Base-by-base conservation (phyloP, 2,329 filamentous ascomycete genomes). In the Penicillium sp. region DNA sequence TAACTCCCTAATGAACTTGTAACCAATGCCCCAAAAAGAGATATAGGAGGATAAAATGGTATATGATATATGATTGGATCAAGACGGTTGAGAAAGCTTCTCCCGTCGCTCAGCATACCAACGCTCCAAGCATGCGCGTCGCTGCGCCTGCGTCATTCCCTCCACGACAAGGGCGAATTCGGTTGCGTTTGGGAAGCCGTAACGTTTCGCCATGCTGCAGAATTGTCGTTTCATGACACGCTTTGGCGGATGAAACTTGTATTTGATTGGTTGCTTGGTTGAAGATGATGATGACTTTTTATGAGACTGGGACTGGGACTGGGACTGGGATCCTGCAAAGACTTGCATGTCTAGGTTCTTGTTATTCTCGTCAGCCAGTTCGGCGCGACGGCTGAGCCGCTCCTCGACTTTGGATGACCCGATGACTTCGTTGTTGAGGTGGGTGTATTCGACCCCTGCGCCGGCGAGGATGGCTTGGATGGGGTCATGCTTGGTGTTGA, bases 381-480 rank as follows among this genome's bases (percentile, higher is more conserved):
- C 82, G 4, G 91, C 93, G 37, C 81, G 82, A 19, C 83, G 83
- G 39, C 86, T 90, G 5, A 98, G 78, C 51, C 84, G 80, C 55
- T 87, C 85, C 70, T 98, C 93, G n/a, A 96, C 79, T 58, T 85
- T 88, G n/a, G 86, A 93, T 0, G 88, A 85, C 9, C 93, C 93
- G 49, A 98, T 81, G 12, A 98, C 90, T 69, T 98, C 90, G 1
- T 87, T 88, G 65, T 98, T 98, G 60, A 97, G 87, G 64, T 98
- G 93, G 0, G 89, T 95, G 66, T 98, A 98, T 62, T 93, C 84
- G 0, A 98, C 90, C 2, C 93, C 93, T 0, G 87, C 89, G 7
- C 84, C 82, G 3, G 87, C 82, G 1, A 98, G 79, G 53, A 98
- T 97, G 2, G 89, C 93, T 59, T 91, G 85, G 29, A 97, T 79